phyloP scores from a whole-genome alignment of 257 asterid species.

The Echites panduratus region DNA sequence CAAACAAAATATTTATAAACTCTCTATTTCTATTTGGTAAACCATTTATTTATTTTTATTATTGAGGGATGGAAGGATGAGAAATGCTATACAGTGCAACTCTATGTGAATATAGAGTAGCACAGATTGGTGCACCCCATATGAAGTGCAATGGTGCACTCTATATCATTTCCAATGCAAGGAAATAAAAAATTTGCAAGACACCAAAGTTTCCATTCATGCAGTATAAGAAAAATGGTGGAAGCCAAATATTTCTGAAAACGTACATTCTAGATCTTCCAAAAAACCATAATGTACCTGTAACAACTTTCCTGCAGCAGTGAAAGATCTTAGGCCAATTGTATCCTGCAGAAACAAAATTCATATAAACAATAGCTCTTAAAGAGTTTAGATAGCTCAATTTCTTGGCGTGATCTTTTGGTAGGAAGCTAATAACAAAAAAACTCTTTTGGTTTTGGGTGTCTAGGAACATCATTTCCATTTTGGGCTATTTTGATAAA shows the following conservation, averaged over 20 bases:
- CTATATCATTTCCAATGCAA: no score
- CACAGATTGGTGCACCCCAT: no score
- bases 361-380: background rate
- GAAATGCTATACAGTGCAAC: no score
- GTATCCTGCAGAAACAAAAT: slow-evolving; percentile 60
- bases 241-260: background rate
- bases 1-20: background rate
- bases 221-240: background rate
- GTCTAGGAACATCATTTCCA: background rate
- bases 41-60: background rate
- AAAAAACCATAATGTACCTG: slow-evolving; percentile 49
- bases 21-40: background rate
- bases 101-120: no score
- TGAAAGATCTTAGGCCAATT: slow-evolving; percentile 90
- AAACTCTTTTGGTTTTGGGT: background rate
- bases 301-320: slow-evolving; percentile 96
- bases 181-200: slow-evolving; percentile 3
- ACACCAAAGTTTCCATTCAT: background rate
- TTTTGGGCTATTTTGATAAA: background rate
- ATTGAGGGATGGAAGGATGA: background rate
- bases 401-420: background rate
- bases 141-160: no score
- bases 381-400: background rate
- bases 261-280: background rate
- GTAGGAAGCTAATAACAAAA: background rate